A percentile compares a stretch with the other conserved stretches of the same genome.
Conservation (phyloP, 768 basidiomycete species). For the Hericium rajendrae region DNA sequence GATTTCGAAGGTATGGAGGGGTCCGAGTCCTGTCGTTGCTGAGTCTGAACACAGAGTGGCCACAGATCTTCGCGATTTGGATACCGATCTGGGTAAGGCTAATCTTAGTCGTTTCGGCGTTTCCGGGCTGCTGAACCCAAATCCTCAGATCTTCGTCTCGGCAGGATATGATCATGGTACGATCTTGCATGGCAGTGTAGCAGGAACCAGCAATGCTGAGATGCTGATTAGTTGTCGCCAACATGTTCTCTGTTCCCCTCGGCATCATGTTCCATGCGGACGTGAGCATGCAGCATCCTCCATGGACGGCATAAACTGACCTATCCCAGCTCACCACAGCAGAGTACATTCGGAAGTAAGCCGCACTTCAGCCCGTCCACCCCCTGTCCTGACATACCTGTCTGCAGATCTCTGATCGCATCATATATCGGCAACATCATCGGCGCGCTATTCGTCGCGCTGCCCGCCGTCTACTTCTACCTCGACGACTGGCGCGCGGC, state of each 20-base stretch:
- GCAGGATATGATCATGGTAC: slow-evolving; percentile 64
- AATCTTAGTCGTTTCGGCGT: too few relatives aligned
- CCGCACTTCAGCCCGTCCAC: background rate
- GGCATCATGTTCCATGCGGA: slow-evolving; percentile 63
- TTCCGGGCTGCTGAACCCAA: background rate
- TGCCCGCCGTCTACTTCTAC: slow-evolving; percentile 59
- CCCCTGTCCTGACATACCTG: background rate
- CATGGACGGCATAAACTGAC: background rate
- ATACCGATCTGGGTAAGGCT: slow-evolving; percentile 63
- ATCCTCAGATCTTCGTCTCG: slow-evolving; percentile 52
- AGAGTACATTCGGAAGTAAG: slow-evolving; percentile 60
- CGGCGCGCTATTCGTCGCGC: slow-evolving; percentile 52
- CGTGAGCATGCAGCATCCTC: slow-evolving; percentile 28
- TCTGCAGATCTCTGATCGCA: slow-evolving; percentile 50
- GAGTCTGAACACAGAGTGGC: background rate
- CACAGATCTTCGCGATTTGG: slow-evolving; percentile 53
- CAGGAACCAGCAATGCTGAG: background rate
- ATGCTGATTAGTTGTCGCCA: slow-evolving; percentile 44
- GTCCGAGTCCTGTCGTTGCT: background rate
- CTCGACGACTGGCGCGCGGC: slow-evolving; percentile 34
- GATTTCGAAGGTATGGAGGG: slow-evolving; percentile 44
- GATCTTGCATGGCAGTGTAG: slow-evolving; percentile 1
- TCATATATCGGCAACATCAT: slow-evolving; percentile 58
- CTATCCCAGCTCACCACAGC: slow-evolving; percentile 35
- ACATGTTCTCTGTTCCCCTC: slow-evolving; percentile 67